Evolutionary conservation across 108 stramenopile species (phyloP).

Genomic region (Cyclostephanos invisitatus): DNA sequence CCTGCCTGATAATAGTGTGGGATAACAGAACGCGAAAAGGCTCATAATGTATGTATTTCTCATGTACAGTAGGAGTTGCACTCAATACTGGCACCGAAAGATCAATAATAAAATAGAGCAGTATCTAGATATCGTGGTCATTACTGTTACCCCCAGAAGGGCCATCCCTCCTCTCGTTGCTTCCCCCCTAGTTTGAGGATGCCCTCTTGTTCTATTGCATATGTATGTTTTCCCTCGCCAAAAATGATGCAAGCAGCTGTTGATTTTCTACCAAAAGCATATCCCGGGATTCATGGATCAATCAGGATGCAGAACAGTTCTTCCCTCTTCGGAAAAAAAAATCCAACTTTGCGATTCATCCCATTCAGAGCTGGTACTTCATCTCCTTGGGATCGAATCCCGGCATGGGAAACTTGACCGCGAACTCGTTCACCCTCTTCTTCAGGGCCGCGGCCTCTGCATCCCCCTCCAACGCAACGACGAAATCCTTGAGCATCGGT

Average conservation of each 20-base stretch:
- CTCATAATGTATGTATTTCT: too few relatives aligned
- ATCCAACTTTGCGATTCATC: not conserved
- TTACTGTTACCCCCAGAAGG: not conserved
- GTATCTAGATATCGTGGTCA: not conserved
- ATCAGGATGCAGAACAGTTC: not conserved
- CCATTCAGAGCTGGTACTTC: slow-evolving; percentile 71
- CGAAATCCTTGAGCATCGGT: slow-evolving; percentile 94
- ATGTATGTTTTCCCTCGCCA: not conserved
- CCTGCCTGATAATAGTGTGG: too few relatives aligned
- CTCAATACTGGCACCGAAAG: too few relatives aligned
- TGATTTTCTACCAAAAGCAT: too few relatives aligned
- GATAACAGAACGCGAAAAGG: too few relatives aligned
- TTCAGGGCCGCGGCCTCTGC: slow-evolving; percentile 66
- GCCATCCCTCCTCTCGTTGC: too few relatives aligned
- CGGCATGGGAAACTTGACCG: slow-evolving; percentile 97
- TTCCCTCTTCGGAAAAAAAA: not conserved
- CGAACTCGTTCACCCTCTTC: slow-evolving; percentile 89
- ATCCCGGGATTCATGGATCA: not conserved
- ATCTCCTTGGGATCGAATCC: slow-evolving; percentile 89
- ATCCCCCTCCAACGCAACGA: slow-evolving; percentile 70
- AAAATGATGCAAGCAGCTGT: not conserved
- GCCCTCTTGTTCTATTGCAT: not conserved
- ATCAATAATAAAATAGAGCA: not conserved
- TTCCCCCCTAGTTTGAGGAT: not conserved
- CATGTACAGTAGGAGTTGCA: too few relatives aligned